Evolutionary conservation across 2,329 filamentous ascomycete genomes (phyloP).

Genomic region (Alternaria dauci): DNA sequence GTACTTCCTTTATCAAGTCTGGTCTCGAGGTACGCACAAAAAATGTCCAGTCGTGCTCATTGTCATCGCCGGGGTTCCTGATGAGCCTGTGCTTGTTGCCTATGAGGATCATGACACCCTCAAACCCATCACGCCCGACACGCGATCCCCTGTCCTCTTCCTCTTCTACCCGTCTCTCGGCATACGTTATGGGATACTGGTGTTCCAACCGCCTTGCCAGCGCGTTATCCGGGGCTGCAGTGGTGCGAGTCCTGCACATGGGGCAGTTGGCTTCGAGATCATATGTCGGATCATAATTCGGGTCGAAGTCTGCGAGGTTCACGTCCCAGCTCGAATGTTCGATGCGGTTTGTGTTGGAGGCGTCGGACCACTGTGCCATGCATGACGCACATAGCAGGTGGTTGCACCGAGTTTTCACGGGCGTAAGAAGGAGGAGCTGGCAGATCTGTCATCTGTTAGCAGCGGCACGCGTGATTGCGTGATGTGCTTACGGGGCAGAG

Average conservation of each 20-base stretch:
- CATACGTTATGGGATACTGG: conserved; percentile 50
- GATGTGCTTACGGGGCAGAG: conserved; percentile 47
- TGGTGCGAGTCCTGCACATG: conserved; percentile 56
- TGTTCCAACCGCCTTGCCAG: conserved; percentile 39
- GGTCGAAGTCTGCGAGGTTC: conserved; percentile 51
- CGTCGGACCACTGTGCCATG: conserved; percentile 58
- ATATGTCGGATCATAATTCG: conserved; percentile 36
- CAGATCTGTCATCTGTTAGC: conserved; percentile 46
- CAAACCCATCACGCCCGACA: conserved; percentile 38
- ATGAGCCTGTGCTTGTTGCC: conserved; percentile 54
- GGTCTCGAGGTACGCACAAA: conserved; percentile 55
- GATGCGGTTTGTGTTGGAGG: conserved; percentile 48
- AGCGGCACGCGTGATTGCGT: neutral
- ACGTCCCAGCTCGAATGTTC: conserved; percentile 51
- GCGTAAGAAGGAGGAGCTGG: conserved; percentile 54
- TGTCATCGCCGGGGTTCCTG: conserved; percentile 32
- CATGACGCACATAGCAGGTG: conserved; percentile 57
- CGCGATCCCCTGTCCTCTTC: conserved; percentile 35
- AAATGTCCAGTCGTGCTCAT: conserved; percentile 57
- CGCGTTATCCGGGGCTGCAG: conserved; percentile 40
- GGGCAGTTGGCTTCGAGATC: conserved; percentile 55
- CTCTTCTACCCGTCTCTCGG: conserved; percentile 49
- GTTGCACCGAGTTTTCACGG: conserved; percentile 54
- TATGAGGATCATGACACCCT: conserved; percentile 56
- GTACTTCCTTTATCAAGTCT: conserved; percentile 57